These are phyloP conservation scores for Phytophthora colocasiae DNA, from an alignment of 352 stramenopile genomes.

Conservation along the genomic window DNA sequence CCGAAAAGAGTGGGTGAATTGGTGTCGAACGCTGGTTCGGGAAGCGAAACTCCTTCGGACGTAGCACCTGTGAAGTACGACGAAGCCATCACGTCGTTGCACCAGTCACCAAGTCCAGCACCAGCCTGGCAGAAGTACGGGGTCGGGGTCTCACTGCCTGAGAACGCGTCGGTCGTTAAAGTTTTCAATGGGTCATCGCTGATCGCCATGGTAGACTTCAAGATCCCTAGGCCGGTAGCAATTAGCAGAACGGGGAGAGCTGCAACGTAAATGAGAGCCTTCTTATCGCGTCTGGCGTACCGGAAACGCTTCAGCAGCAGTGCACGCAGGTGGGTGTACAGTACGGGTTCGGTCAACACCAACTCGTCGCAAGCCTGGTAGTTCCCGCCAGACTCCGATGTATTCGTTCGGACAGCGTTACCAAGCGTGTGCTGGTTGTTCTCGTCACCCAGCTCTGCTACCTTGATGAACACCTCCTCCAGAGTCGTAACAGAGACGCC, in stretches of 20 bases:
- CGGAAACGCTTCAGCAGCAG: conserved; percentile 70
- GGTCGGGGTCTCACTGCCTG: conserved; percentile 42
- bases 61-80: conserved; percentile 47
- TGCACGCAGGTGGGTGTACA: conserved; percentile 10
- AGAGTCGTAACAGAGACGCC: conserved; percentile 84
- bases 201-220: conserved; percentile 27
- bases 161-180: conserved; percentile 35
- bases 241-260: conserved; percentile 63
- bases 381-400: too few species aligned
- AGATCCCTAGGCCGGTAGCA: conserved; percentile 59
- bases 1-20: conserved; percentile 60
- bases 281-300: conserved; percentile 63
- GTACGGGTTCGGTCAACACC: too few species aligned
- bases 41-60: conserved; percentile 27
- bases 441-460: conserved; percentile 51
- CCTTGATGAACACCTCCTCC: conserved; percentile 86
- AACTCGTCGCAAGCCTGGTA: too few species aligned
- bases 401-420: too few species aligned
- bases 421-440: conserved; percentile 49
- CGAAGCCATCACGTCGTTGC: conserved; percentile 41
- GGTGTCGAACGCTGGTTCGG: conserved; percentile 39
- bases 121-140: conserved; percentile 53
- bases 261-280: conserved; percentile 65
- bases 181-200: too few species aligned
- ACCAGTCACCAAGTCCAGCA: conserved; percentile 40